These are phyloP conservation scores for Penicillium canariense DNA, from an alignment of 495 filamentous ascomycete species.

Conservation along the genomic window DNA sequence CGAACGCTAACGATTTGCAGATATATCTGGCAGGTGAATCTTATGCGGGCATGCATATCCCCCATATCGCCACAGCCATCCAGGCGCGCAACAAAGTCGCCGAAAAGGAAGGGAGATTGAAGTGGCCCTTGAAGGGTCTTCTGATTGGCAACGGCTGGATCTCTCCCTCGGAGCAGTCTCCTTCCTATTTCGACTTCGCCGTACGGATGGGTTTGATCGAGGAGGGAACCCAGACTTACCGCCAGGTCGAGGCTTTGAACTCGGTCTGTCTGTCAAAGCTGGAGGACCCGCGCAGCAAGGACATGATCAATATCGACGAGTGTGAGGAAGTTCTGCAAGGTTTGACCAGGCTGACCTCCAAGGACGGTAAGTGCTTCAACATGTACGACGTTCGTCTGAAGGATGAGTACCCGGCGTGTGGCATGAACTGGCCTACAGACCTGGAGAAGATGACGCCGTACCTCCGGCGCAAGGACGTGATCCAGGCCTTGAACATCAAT, in stretches of 20 bases:
- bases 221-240: conserved; percentile 60
- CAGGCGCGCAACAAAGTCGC: conserved; percentile 69
- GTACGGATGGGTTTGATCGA: conserved; percentile 71
- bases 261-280: conserved; percentile 60
- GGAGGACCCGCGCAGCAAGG: conserved; percentile 47
- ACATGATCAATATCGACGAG: conserved; percentile 60
- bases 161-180: conserved; percentile 83
- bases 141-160: conserved; percentile 98
- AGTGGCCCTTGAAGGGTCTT: conserved; percentile 83
- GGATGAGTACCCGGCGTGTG: conserved; percentile 73
- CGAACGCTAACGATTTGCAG: conserved; percentile 49
- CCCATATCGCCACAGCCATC: conserved; percentile 88
- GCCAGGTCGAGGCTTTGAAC: conserved; percentile 66
- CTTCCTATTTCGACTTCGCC: conserved; percentile 76
- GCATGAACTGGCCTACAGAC: conserved; percentile 96
- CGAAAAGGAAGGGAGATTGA: conserved; percentile 21
- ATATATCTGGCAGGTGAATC: conserved; percentile 94
- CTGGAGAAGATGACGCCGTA: conserved; percentile 74
- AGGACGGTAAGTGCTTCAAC: conserved; percentile 68
- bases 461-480: conserved; percentile 77
- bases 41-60: conserved; percentile 95
- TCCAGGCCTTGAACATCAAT: conserved; percentile 76
- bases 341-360: conserved; percentile 60
- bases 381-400: conserved; percentile 91
- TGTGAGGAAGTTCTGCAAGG: conserved; percentile 75